Evolutionary conservation across 805 yeast genomes (phyloP).

Genomic region (Zygotorulaspora danielsina): DNA sequence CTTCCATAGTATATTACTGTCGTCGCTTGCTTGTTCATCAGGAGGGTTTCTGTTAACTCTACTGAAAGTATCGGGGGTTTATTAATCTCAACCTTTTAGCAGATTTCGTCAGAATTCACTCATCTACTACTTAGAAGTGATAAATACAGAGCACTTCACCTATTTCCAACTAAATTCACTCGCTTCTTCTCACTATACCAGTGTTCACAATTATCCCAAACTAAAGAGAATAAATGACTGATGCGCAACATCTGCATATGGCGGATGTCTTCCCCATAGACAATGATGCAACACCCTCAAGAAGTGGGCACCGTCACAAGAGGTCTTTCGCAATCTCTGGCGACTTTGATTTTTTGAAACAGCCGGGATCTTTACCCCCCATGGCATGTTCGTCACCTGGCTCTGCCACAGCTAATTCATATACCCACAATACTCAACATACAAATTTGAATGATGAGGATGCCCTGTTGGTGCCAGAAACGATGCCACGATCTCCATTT

Average conservation of each 20-base stretch:
- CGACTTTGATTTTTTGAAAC: slow-evolving; percentile 57
- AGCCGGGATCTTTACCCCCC: slow-evolving; percentile 21
- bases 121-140: too few relatives aligned
- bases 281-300: slow-evolving; percentile 29
- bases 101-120: too few relatives aligned
- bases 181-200: slow-evolving; percentile 6
- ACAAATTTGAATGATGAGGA: background rate
- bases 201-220: background rate
- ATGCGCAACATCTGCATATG: slow-evolving; percentile 20
- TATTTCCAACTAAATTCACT: slow-evolving; percentile 16
- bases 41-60: background rate
- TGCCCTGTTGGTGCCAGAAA: background rate
- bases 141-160: too few relatives aligned
- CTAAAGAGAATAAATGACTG: slow-evolving; percentile 11
- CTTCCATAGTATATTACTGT: background rate
- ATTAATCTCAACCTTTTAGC: background rate
- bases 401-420: slow-evolving; percentile 14
- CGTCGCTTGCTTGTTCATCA: background rate
- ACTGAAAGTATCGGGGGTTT: background rate
- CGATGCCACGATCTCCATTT: background rate
- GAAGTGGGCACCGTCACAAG: slow-evolving; percentile 69
- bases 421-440: slow-evolving; percentile 22
- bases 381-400: slow-evolving; percentile 14
- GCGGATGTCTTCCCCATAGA: slow-evolving; percentile 13
- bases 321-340: slow-evolving; percentile 87